phyloP scores from a whole-genome alignment of 805 yeast genomes.

The Cyberlindnera veronae region DNA sequence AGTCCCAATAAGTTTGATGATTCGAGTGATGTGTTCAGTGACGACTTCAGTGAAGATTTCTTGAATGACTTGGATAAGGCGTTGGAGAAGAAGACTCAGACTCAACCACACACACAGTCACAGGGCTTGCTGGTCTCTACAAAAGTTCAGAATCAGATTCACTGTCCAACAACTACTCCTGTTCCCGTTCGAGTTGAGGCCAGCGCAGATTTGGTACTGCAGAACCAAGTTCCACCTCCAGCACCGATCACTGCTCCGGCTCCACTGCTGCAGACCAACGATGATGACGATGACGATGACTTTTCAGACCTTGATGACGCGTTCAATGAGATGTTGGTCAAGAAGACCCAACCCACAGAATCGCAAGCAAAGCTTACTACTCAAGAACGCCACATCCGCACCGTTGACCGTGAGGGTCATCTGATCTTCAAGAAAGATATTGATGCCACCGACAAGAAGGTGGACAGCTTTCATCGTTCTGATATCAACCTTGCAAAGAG shows the following conservation, averaged over 20 bases:
- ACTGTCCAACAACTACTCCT: not conserved
- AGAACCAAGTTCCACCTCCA: no score
- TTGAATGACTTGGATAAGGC: constrained; percentile 15
- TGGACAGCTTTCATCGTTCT: constrained; percentile 10
- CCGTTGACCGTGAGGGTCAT: constrained; percentile 22
- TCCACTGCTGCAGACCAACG: no score
- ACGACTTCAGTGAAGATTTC: constrained; percentile 27
- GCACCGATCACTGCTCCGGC: not conserved
- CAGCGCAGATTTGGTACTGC: not conserved
- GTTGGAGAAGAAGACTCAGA: constrained; percentile 3
- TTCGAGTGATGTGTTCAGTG: constrained; percentile 23
- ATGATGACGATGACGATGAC: constrained; percentile 11
- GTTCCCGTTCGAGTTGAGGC: not conserved
- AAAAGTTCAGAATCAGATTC: not conserved
- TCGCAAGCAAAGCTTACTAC: constrained; percentile 15
- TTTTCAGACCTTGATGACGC: constrained; percentile 21
- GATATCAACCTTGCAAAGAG: constrained; percentile 33
- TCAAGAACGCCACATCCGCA: constrained; percentile 21
- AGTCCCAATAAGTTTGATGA: constrained; percentile 13
- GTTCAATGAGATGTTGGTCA: constrained; percentile 15
- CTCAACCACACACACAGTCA: not conserved
- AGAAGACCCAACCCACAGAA: constrained; percentile 10
- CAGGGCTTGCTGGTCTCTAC: no score
- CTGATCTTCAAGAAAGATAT: constrained; percentile 24
- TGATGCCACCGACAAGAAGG: constrained; percentile 19